Evolutionary conservation across 176 grass and related monocot genomes (phyloP).

Genomic region (Zizania latifolia): DNA sequence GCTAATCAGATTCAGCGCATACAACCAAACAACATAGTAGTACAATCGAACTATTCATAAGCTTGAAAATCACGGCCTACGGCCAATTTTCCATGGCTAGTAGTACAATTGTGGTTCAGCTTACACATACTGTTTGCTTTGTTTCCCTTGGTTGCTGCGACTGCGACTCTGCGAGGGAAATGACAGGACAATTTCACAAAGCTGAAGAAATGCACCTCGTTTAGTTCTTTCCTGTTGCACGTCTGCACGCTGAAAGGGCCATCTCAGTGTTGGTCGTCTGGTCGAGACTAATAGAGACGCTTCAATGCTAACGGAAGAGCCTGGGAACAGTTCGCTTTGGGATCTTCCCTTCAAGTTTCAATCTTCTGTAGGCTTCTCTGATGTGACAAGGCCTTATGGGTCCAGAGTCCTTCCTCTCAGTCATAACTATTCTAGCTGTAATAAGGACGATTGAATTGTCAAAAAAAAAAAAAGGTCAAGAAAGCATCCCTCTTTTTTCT

Average conservation of each 20-base stretch:
- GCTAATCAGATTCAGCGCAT: background rate
- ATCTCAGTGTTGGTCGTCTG: background rate
- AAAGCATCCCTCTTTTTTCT: background rate
- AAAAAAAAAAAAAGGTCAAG: background rate
- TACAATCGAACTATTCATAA: background rate
- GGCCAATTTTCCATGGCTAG: background rate
- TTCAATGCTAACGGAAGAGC: constrained; percentile 61
- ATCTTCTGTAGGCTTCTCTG: constrained; percentile 78
- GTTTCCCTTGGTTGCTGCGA: too few relatives aligned
- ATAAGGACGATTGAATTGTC: constrained; percentile 14
- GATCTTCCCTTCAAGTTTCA: constrained; percentile 85
- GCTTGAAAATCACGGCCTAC: background rate
- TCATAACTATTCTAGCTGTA: constrained; percentile 82
- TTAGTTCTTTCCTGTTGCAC: background rate
- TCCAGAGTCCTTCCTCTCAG: constrained; percentile 75
- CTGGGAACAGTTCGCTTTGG: constrained; percentile 56
- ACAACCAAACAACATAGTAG: background rate
- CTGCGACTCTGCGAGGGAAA: background rate
- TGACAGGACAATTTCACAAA: background rate
- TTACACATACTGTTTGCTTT: background rate
- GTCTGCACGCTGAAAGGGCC: background rate
- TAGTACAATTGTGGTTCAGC: background rate
- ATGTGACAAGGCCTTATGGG: constrained; percentile 93
- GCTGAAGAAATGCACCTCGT: background rate
- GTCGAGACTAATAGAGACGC: background rate